Conservation (phyloP, 208 protist species). For the Trypanosoma avium region DNA sequence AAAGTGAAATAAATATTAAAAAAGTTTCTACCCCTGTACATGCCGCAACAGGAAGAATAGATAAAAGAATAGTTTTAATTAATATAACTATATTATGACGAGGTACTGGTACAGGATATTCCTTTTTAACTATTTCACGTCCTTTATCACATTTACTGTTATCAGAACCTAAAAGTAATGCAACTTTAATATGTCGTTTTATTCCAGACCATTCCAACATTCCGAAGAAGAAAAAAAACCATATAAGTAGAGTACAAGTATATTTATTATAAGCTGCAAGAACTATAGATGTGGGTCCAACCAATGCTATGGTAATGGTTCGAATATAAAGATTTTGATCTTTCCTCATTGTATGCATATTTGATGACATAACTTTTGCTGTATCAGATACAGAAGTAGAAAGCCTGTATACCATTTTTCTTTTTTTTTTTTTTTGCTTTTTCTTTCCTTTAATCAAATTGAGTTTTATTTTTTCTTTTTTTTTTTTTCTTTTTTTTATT, state of each 20-base stretch:
- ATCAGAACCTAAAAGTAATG: constrained; percentile 38
- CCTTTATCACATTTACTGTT: not conserved
- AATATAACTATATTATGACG: constrained; percentile 40
- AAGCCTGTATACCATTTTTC: too few species aligned
- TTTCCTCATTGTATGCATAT: constrained; percentile 12
- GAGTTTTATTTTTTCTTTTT: too few species aligned
- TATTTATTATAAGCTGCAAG: constrained; percentile 41
- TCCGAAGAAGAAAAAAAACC: constrained; percentile 45
- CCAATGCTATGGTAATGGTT: constrained; percentile 53
- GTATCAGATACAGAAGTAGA: too few species aligned
- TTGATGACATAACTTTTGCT: constrained; percentile 2
- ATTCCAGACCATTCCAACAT: constrained; percentile 76
- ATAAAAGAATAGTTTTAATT: constrained; percentile 56
- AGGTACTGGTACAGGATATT: constrained; percentile 63
- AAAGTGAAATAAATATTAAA: constrained; percentile 40
- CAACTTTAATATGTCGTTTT: constrained; percentile 87
- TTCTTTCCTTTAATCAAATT: too few species aligned
- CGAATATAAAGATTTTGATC: constrained; percentile 57
- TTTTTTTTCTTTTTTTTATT: too few species aligned
- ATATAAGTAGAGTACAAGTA: constrained; percentile 40
- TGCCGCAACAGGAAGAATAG: constrained; percentile 44
- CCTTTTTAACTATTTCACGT: constrained; percentile 20
- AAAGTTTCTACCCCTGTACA: constrained; percentile 39
- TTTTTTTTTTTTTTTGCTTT: too few species aligned
- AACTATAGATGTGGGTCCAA: constrained; percentile 51